phyloP scores from a whole-genome alignment of 1,284 basidiomycete species.

The Apiotrichum porosum region DNA sequence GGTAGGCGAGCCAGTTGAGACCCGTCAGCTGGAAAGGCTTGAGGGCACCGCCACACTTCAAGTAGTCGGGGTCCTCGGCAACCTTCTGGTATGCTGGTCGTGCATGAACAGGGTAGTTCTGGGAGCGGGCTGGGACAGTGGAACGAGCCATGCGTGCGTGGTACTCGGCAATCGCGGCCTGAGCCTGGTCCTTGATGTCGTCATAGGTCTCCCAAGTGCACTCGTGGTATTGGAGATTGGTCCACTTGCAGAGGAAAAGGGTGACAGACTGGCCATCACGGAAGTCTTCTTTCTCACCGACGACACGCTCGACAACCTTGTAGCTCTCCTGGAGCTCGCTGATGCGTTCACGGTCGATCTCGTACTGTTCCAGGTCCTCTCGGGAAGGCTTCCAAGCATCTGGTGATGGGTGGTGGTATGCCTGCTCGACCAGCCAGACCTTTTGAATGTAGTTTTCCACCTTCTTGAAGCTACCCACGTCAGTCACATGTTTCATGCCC shows the following conservation, averaged over 20 bases:
- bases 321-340: slow-evolving; percentile 85
- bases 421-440: slow-evolving; percentile 63
- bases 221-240: slow-evolving; percentile 83
- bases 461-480: slow-evolving; percentile 79
- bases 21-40: slow-evolving; percentile 99
- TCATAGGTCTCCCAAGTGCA: slow-evolving; percentile 87
- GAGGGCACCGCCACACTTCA: slow-evolving; percentile 74
- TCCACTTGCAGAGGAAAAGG: slow-evolving; percentile 98
- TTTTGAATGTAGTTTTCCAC: slow-evolving; percentile 99
- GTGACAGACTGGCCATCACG: slow-evolving; percentile 56
- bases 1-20: slow-evolving; percentile 94
- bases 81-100: slow-evolving; percentile 84
- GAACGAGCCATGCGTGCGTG: slow-evolving; percentile 69
- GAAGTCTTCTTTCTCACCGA: slow-evolving; percentile 69
- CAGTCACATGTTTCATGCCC: slow-evolving; percentile 52
- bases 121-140: slow-evolving; percentile 82
- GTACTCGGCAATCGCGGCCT: slow-evolving; percentile 73
- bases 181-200: slow-evolving; percentile 62
- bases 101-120: slow-evolving; percentile 61
- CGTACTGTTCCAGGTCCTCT: slow-evolving; percentile 84
- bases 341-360: slow-evolving; percentile 83
- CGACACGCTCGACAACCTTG: slow-evolving; percentile 87
- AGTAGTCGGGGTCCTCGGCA: slow-evolving; percentile 83
- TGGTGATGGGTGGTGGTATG: slow-evolving; percentile 54
- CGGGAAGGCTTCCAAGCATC: slow-evolving; percentile 61